Base-by-base conservation (phyloP, 352 stramenopile genomes). In the Phytopythium litorale region DNA sequence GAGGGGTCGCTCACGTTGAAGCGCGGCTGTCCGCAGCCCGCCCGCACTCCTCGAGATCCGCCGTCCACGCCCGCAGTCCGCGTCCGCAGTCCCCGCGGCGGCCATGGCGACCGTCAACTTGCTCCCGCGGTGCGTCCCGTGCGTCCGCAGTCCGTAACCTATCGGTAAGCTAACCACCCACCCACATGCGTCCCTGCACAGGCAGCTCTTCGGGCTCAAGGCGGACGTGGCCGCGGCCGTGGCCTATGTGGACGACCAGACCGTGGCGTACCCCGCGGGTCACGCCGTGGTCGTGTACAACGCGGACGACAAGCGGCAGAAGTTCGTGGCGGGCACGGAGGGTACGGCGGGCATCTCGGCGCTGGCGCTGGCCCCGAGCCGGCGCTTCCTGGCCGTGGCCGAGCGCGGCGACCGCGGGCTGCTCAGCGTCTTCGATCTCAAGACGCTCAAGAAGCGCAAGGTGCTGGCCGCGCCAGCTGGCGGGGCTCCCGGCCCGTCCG, bases 151-250 rank as follows among this genome's bases (percentile, higher is more conserved):
- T 11, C 9, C 33, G n/a, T n/a, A n/a, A n/a, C 33, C 33, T 9
- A 9, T 11, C 33, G 33, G 33, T 37, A 37, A 37, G 33, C 33
- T 37, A 37, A 37, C 33, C 33, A 9, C 33, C 9, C 33, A 9
- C 9, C 33, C n/a, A n/a, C n/a, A n/a, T n/a, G n/a, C n/a, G n/a
- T n/a, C 33, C 33, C 13, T 13, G 25, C n/a, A n/a, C 52, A 88
- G 83, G 12, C 91, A 98, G 66, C 89, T 97, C 55, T 98, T 98
- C 60, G 93, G 93, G 0, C 75, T 98, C 51, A 97, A 97, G 56
- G 67, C 75, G 21, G 87, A 97, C 51, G 84, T 96, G 30, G 66
- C 75, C 61, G 91, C 77, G 62, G 94, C 88, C 63, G 78, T 91
- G 4, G 76, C 84, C 59, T 97, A 91, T 60, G 76, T 95, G 33